phyloP scores from a whole-genome alignment of 805 yeast genomes.

The Candida vaughaniae region DNA sequence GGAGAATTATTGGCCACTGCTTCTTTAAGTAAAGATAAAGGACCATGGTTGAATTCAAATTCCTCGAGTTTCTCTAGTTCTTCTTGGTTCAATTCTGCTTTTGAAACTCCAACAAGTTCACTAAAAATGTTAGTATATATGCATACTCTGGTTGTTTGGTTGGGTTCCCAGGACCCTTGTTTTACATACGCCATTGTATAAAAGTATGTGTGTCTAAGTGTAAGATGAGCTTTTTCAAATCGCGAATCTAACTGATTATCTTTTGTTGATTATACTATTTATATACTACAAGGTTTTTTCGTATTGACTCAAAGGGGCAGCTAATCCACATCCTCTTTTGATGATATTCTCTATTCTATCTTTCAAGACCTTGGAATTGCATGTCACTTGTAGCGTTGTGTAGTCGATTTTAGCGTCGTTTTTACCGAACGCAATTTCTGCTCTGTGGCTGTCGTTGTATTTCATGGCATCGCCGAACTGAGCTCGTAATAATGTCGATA shows the following conservation, averaged over 20 bases:
- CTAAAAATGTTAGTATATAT: constrained; percentile 42
- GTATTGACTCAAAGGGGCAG: constrained; percentile 72
- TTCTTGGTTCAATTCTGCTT: constrained; percentile 73
- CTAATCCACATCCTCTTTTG: constrained; percentile 72
- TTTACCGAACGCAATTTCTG: constrained; percentile 69
- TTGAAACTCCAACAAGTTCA: constrained; percentile 70
- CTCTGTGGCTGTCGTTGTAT: constrained; percentile 45
- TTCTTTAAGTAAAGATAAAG: constrained; percentile 81
- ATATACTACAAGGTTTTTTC: too few relatives aligned
- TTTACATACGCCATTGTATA: constrained; percentile 13
- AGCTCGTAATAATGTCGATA: constrained; percentile 63
- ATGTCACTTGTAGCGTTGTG: constrained; percentile 59
- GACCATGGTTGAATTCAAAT: constrained; percentile 85
- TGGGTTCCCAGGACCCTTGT: background rate
- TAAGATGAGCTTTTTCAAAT: background rate
- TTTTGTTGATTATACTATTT: background rate
- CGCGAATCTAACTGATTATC: too few relatives aligned
- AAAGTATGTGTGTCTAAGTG: background rate
- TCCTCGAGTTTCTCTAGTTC: constrained; percentile 85
- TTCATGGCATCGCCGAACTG: constrained; percentile 83
- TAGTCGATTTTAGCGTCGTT: constrained; percentile 70
- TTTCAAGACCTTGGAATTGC: constrained; percentile 71
- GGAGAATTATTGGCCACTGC: constrained; percentile 75
- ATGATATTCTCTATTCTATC: constrained; percentile 83
- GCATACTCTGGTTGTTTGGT: too few relatives aligned